Percentiles rank a stretch among this genome's conserved stretches.
These are phyloP conservation scores for Termitomyces sp. DNA, from an alignment of 768 basidiomycete species.

Conservation along the genomic window DNA sequence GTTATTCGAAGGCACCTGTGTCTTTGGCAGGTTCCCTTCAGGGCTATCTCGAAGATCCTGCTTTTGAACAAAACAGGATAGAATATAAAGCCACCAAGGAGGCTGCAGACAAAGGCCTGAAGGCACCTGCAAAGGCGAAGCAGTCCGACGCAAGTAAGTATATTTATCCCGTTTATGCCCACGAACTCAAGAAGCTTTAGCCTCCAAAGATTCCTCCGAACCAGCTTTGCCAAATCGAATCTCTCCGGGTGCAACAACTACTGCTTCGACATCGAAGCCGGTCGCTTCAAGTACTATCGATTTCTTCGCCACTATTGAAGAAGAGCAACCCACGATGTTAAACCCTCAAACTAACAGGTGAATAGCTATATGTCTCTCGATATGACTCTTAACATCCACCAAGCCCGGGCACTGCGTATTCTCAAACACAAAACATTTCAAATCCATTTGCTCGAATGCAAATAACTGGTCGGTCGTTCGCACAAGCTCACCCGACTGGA, in stretches of 20 bases:
- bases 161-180: constrained; percentile 9
- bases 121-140: constrained; percentile 18
- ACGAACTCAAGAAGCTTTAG: background rate
- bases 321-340: constrained; percentile 69
- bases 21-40: constrained; percentile 91
- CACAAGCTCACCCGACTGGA: constrained; percentile 51
- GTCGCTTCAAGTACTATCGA: constrained; percentile 42
- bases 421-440: constrained; percentile 52
- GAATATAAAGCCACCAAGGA: constrained; percentile 87
- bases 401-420: constrained; percentile 46
- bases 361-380: background rate
- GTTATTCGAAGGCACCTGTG: constrained; percentile 72
- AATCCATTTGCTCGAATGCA: constrained; percentile 78
- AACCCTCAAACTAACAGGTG: constrained; percentile 60
- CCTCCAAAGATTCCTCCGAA: constrained; percentile 1
- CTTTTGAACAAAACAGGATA: constrained; percentile 91
- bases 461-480: constrained; percentile 47
- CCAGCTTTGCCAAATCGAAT: constrained; percentile 1
- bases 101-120: constrained; percentile 41
- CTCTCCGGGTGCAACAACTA: constrained; percentile 12
- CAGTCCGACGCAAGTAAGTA: constrained; percentile 23
- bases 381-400: background rate
- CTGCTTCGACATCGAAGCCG: constrained; percentile 8
- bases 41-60: constrained; percentile 94
- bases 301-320: constrained; percentile 88